Evolutionary conservation across 768 basidiomycete genomes (phyloP), one percentile per base, ranked within the genome.

Genomic region (Ephemerocybe angulata): DNA sequence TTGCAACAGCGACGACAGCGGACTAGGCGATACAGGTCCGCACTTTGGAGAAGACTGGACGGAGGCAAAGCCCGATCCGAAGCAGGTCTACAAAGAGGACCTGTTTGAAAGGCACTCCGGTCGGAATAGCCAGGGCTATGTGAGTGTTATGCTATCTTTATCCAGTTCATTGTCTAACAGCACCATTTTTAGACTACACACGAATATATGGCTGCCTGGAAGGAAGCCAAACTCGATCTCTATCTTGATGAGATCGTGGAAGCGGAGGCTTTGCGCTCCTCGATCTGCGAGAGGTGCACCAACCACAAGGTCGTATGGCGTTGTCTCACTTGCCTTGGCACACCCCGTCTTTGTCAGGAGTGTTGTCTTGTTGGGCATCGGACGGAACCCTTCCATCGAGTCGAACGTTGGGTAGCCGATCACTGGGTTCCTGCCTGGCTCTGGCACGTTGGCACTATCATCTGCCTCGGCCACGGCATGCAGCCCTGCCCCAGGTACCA

Each of bases 391-490:
- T 57, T 63, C n/a, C 66, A 67, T 48, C 56, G 60, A 4, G 22
- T 67, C 1, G 35, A 64, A 46, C 12, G 38, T 6, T 65, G 65
- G 65, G 65, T 61, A 38, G 63, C 61, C 1, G 30, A 35, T 54
- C 51, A 1, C n/a, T n/a, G n/a, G n/a, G n/a, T n/a, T n/a, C n/a
- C n/a, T n/a, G n/a, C n/a, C n/a, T n/a, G n/a, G n/a, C 56, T 69
- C 1, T 60, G 58, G 49, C 42, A 65, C 22, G 40, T 63, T 1
- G 67, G 67, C 0, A 29, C 61, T 3, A 57, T 58, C 1, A 50
- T 64, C 12, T 58, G 61, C 24, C 11, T 62, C 3, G 65, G 66
- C 2, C 68, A 70, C 46, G 29, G 59, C 1, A 63, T 63, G 0
- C 6, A 21, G 0, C 57, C 52, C 1, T 67, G 63, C 50, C 65